A percentile compares a stretch with the other conserved stretches of the same genome.
Evolutionary conservation across 148 eudicot genomes (phyloP).

Genomic region (Arbutus unedo): DNA sequence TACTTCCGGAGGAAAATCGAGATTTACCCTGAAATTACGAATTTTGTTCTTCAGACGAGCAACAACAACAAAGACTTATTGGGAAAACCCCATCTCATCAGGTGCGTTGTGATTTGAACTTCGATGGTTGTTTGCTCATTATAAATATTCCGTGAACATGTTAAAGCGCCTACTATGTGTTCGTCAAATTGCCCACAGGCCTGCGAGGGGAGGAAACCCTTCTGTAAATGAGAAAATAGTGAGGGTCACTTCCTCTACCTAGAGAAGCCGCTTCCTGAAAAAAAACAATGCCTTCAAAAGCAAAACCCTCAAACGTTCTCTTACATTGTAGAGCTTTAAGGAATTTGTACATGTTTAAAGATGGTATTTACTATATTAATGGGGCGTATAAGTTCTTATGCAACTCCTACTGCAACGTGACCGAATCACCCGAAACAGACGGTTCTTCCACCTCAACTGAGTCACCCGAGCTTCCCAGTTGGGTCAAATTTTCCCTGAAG

Average conservation of each 20-base stretch:
- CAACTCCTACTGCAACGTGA: slow-evolving; percentile 31
- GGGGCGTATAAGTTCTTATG: slow-evolving; percentile 10
- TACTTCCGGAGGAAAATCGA: too few relatives aligned
- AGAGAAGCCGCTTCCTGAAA: too few relatives aligned
- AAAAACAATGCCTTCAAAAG: slow-evolving; percentile 16
- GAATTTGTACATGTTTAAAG: not conserved
- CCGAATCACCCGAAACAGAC: slow-evolving; percentile 25
- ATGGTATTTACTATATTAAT: not conserved
- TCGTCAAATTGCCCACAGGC: not conserved
- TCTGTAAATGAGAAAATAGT: not conserved
- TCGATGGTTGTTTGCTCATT: not conserved
- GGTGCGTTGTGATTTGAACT: not conserved
- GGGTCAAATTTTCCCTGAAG: slow-evolving; percentile 56
- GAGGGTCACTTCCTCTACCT: not conserved
- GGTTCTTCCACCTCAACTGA: slow-evolving; percentile 33
- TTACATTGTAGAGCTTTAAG: not conserved
- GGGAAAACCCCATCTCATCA: not conserved
- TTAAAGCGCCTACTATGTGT: not conserved
- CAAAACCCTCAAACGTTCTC: slow-evolving; percentile 14
- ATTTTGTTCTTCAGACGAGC: too few relatives aligned
- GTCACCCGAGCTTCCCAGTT: slow-evolving; percentile 67
- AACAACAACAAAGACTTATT: not conserved
- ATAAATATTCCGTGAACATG: not conserved
- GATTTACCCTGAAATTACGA: too few relatives aligned
- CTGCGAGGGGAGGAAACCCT: not conserved